Percentiles rank a stretch among this genome's conserved stretches.
Evolutionary conservation across 2,329 filamentous ascomycete genomes (phyloP).

Genomic region (Rosellinia necatrix): DNA sequence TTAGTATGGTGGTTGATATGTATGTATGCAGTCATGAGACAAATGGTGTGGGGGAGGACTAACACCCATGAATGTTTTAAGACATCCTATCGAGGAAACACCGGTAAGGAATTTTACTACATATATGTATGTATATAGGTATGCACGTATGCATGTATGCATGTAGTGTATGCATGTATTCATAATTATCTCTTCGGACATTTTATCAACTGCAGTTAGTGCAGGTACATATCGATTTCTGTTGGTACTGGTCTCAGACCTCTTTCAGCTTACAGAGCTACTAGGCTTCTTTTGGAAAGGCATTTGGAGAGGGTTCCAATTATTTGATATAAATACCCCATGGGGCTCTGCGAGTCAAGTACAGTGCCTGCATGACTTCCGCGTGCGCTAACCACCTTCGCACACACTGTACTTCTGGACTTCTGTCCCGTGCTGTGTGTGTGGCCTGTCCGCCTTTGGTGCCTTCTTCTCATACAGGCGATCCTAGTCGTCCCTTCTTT

Average conservation of each 20-base stretch:
- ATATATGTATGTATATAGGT: background rate
- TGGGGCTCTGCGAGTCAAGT: slow-evolving; percentile 15
- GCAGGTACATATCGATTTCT: too few relatives aligned
- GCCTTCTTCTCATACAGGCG: slow-evolving; percentile 30
- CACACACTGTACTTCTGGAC: slow-evolving; percentile 10
- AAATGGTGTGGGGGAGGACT: too few relatives aligned
- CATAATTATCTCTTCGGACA: too few relatives aligned
- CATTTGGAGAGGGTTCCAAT: slow-evolving; percentile 13
- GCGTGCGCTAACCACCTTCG: background rate
- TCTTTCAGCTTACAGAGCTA: slow-evolving; percentile 3
- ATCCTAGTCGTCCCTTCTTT: slow-evolving; percentile 35
- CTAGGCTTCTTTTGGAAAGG: slow-evolving; percentile 19
- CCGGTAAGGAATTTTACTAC: background rate
- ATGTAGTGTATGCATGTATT: too few relatives aligned
- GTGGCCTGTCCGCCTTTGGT: slow-evolving; percentile 17
- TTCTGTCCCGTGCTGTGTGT: background rate
- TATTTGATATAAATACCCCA: slow-evolving; percentile 10
- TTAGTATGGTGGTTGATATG: too few relatives aligned
- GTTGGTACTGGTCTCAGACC: slow-evolving; percentile 4
- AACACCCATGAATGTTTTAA: too few relatives aligned
- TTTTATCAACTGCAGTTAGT: too few relatives aligned
- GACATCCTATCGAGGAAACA: background rate
- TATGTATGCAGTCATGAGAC: too few relatives aligned
- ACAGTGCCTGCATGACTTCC: slow-evolving; percentile 7
- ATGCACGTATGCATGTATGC: background rate